These are phyloP conservation scores for Gaultheria prostrata DNA, from an alignment of 148 eudicot genomes.

Conservation along the genomic window DNA sequence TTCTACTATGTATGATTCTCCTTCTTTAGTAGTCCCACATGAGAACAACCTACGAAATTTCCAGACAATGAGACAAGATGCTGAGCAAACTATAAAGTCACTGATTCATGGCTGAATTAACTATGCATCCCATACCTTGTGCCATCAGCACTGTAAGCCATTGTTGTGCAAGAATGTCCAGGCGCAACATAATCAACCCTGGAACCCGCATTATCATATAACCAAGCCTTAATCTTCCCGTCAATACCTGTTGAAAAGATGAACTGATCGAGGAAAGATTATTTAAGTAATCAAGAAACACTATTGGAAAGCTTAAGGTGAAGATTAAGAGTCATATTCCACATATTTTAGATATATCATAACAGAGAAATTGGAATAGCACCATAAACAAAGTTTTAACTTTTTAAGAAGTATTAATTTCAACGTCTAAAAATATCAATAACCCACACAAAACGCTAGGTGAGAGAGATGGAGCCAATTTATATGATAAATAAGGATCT, in stretches of 20 bases:
- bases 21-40: constrained; percentile 71
- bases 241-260: constrained; percentile 62
- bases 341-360: not conserved
- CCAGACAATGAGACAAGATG: not conserved
- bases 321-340: constrained; percentile 4
- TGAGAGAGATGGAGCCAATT: not conserved
- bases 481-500: not conserved
- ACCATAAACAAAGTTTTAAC: not conserved
- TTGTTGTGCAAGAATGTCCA: constrained; percentile 56
- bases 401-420: not conserved
- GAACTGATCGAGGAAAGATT: constrained; percentile 40
- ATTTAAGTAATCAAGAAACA: constrained; percentile 5
- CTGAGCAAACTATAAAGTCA: not conserved
- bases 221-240: constrained; percentile 82
- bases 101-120: not conserved
- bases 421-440: not conserved
- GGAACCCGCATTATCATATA: constrained; percentile 57
- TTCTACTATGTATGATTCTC: constrained; percentile 63
- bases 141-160: constrained; percentile 68
- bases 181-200: constrained; percentile 73
- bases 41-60: constrained; percentile 51
- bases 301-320: not conserved
- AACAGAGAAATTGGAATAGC: not conserved
- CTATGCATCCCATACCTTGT: constrained; percentile 38
- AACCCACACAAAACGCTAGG: not conserved